phyloP scores from a whole-genome alignment of 2,329 filamentous ascomycete genomes.

The Trichoderma asperellum region DNA sequence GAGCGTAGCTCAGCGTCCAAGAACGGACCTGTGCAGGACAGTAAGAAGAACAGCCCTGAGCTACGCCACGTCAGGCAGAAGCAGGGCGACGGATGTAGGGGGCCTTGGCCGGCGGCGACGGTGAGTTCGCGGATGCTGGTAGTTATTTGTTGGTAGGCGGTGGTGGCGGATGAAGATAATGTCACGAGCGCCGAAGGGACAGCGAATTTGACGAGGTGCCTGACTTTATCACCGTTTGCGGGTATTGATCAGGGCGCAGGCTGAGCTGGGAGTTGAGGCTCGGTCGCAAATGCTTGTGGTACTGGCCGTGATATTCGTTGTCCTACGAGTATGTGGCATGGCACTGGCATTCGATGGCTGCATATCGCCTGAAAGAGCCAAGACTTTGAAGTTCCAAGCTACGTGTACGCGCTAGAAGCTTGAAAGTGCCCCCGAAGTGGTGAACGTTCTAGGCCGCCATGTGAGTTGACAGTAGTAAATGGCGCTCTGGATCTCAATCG shows the following conservation, averaged over 20 bases:
- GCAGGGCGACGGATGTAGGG: slow-evolving; percentile 18
- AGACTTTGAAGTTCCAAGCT: not conserved
- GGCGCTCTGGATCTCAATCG: not conserved
- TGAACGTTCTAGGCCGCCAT: not conserved
- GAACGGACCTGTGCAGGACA: not conserved
- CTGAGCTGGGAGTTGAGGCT: not conserved
- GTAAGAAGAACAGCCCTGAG: not conserved
- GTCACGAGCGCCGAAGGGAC: not conserved
- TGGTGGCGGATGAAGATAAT: not conserved
- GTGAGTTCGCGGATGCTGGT: not conserved
- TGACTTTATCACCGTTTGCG: slow-evolving; percentile 8
- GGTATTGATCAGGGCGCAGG: not conserved
- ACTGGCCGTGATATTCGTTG: not conserved
- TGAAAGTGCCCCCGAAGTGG: not conserved
- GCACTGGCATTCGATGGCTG: not conserved
- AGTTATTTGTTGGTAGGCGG: not conserved
- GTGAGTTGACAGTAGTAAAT: not conserved
- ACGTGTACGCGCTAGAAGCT: not conserved
- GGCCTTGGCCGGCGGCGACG: not conserved
- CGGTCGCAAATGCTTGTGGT: not conserved
- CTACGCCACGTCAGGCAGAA: slow-evolving; percentile 23
- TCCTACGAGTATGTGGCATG: slow-evolving; percentile 19
- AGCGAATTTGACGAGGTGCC: not conserved
- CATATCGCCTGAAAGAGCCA: not conserved
- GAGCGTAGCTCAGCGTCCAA: not conserved